Percentiles rank a stretch among this genome's conserved stretches.
Conservation (phyloP, 345 rosid genomes). For the Moringa oleifera region DNA sequence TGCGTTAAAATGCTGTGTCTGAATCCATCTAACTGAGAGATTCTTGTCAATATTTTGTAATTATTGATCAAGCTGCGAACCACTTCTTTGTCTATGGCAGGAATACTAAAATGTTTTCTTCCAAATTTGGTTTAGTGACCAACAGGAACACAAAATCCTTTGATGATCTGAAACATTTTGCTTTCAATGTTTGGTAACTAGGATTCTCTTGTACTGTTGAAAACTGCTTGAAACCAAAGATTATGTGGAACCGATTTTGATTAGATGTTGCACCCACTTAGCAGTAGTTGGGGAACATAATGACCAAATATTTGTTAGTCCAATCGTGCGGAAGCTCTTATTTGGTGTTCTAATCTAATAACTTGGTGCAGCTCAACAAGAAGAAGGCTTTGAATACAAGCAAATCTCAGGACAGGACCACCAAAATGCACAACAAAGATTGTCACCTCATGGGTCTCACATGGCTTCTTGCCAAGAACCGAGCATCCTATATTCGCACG, state of each 20-base stretch:
- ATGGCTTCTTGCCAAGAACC: constrained; percentile 87
- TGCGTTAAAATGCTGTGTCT: too few relatives aligned
- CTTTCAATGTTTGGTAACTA: too few relatives aligned
- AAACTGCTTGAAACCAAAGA: background rate
- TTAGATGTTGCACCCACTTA: constrained; percentile 25
- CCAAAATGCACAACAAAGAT: constrained; percentile 81
- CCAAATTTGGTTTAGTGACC: background rate
- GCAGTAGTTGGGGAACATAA: background rate
- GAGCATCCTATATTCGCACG: constrained; percentile 68
- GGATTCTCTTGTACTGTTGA: background rate
- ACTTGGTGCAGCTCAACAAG: constrained; percentile 47
- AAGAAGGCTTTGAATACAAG: constrained; percentile 48
- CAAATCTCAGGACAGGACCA: constrained; percentile 58
- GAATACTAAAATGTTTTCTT: too few relatives aligned
- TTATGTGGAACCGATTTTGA: background rate
- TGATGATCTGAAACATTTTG: too few relatives aligned
- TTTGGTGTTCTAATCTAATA: background rate
- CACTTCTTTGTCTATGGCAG: too few relatives aligned
- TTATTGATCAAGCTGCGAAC: too few relatives aligned
- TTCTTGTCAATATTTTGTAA: too few relatives aligned
- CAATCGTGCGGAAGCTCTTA: background rate
- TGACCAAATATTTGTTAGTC: constrained; percentile 20
- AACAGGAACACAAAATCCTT: background rate
- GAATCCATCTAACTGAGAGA: too few relatives aligned
- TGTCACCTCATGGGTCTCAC: constrained; percentile 94